Evolutionary conservation across 176 grass and related monocot species (phyloP).

Genomic region (Eragrostis curvula): DNA sequence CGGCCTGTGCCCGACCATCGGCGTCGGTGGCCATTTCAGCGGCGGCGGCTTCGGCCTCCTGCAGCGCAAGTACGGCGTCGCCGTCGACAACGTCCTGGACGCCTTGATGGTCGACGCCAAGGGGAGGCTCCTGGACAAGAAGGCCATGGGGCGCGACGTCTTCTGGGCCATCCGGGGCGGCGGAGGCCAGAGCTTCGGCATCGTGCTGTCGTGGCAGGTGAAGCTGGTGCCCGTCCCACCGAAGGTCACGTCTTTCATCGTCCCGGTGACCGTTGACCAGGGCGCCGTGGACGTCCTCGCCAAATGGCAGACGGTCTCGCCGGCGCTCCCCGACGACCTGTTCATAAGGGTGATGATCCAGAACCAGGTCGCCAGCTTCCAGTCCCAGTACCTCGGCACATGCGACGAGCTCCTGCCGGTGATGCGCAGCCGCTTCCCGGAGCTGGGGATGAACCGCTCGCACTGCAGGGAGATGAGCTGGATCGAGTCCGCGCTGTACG

Average conservation of each 20-base stretch:
- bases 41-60: constrained; percentile 70
- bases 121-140: constrained; percentile 49
- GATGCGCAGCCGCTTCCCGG: constrained; percentile 47
- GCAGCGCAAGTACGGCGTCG: constrained; percentile 60
- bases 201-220: constrained; percentile 61
- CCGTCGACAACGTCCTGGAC: constrained; percentile 64
- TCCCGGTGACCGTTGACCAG: constrained; percentile 24
- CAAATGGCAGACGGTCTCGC: constrained; percentile 57
- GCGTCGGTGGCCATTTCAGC: constrained; percentile 58
- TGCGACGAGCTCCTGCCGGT: constrained; percentile 28
- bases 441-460: constrained; percentile 36
- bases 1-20: constrained; percentile 65
- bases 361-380: constrained; percentile 30
- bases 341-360: constrained; percentile 25
- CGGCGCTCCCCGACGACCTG: constrained; percentile 34
- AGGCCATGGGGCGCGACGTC: constrained; percentile 51
- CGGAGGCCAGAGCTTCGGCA: constrained; percentile 61
- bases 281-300: constrained; percentile 52
- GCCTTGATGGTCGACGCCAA: constrained; percentile 53
- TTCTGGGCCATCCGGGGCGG: constrained; percentile 67
- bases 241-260: constrained; percentile 43
- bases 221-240: constrained; percentile 46
- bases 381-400: constrained; percentile 50
- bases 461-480: constrained; percentile 63
- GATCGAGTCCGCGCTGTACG: constrained; percentile 49